Evolutionary conservation across 2,329 filamentous ascomycete species (phyloP).

Genomic region (Pezicula neosporulosa): DNA sequence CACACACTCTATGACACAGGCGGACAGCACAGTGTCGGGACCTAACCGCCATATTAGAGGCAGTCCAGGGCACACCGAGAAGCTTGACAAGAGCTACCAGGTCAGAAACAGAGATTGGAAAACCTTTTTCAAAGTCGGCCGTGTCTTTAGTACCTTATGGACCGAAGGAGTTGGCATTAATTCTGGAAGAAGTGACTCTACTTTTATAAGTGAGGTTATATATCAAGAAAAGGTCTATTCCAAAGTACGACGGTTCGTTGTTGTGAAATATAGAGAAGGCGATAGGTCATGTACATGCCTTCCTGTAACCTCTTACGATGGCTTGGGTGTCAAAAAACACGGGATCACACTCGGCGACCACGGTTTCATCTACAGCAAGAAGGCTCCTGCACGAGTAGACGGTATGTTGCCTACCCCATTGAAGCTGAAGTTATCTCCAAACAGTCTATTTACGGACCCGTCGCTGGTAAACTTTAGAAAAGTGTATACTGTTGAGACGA

Average conservation of each 20-base stretch:
- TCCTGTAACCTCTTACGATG: conserved; percentile 13
- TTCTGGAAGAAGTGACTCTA: neutral
- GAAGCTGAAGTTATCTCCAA: neutral
- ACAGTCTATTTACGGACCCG: conserved; percentile 6
- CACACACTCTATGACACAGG: too few species aligned
- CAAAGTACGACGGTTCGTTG: conserved; percentile 19
- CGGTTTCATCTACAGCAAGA: neutral
- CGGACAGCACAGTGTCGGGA: too few species aligned
- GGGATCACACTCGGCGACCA: neutral
- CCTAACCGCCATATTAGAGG: too few species aligned
- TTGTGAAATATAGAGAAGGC: conserved; percentile 10
- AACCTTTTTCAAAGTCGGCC: conserved; percentile 16
- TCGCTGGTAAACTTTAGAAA: conserved; percentile 18
- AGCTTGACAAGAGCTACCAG: conserved; percentile 13
- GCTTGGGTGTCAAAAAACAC: neutral
- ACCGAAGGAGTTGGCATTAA: conserved; percentile 9
- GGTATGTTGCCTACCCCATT: neutral
- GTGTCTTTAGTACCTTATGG: conserved; percentile 22
- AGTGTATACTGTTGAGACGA: conserved; percentile 16
- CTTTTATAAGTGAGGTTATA: conserved; percentile 11
- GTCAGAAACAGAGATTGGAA: conserved; percentile 15
- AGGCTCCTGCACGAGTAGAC: neutral
- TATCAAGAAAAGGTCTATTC: conserved; percentile 14
- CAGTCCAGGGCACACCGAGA: neutral
- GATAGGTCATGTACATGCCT: conserved; percentile 13